A percentile compares a stretch with the other conserved stretches of the same genome.
Conservation (phyloP, 2,329 filamentous ascomycete species). For the Helicocarpus griseus region DNA sequence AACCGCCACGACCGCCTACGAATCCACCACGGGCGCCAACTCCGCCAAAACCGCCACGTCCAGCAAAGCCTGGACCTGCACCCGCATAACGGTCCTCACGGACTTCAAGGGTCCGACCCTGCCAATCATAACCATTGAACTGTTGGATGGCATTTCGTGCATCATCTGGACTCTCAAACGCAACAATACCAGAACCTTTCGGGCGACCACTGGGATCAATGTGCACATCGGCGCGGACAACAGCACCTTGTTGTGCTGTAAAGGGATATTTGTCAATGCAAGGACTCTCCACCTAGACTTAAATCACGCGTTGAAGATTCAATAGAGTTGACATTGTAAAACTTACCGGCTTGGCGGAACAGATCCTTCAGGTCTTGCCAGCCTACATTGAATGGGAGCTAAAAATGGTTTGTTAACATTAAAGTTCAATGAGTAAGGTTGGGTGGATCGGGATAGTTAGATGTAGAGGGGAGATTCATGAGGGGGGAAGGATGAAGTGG, state of each 20-base stretch:
- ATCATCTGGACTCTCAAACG: constrained; percentile 90
- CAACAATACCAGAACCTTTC: constrained; percentile 94
- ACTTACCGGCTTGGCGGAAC: constrained; percentile 93
- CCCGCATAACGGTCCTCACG: constrained; percentile 87
- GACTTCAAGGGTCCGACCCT: constrained; percentile 84
- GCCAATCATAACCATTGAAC: constrained; percentile 99
- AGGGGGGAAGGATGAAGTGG: not conserved
- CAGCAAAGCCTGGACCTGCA: constrained; percentile 30
- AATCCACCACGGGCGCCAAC: constrained; percentile 44
- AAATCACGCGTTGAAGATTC: not conserved
- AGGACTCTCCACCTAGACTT: constrained; percentile 2
- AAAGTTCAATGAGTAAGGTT: constrained; percentile 13
- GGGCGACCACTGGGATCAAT: constrained; percentile 82
- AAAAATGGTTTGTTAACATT: constrained; percentile 30
- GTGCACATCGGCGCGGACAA: constrained; percentile 93
- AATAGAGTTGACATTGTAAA: constrained; percentile 10
- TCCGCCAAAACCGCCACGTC: constrained; percentile 30
- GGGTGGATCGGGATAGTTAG: constrained; percentile 5
- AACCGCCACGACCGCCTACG: constrained; percentile 48
- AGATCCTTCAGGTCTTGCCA: constrained; percentile 99
- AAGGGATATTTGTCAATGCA: constrained; percentile 22
- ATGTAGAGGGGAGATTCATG: not conserved
- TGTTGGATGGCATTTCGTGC: constrained; percentile 92
- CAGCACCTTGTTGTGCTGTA: constrained; percentile 53
- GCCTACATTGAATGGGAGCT: constrained; percentile 95